These are phyloP conservation scores for Collybia nuda DNA, from an alignment of 768 basidiomycete genomes.

Conservation along the genomic window DNA sequence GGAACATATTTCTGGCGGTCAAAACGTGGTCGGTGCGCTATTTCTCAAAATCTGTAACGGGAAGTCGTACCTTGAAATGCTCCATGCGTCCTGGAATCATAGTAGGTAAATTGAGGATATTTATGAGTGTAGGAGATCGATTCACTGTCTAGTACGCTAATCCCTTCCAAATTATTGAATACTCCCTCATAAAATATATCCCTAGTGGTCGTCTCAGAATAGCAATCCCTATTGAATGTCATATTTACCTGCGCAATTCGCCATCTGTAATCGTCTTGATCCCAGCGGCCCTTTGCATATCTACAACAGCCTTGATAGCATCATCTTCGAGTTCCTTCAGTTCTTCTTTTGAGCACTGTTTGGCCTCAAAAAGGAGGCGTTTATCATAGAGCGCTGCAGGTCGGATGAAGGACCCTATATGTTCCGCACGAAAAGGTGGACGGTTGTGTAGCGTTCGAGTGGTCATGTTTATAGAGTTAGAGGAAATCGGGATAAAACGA, in stretches of 20 bases:
- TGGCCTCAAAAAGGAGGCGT: constrained; percentile 39
- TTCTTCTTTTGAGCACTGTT: constrained; percentile 37
- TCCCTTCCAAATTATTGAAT: constrained; percentile 62
- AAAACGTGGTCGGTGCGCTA: not conserved
- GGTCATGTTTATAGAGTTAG: not conserved
- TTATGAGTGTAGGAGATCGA: not conserved
- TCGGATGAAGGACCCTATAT: constrained; percentile 59
- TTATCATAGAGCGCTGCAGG: constrained; percentile 45
- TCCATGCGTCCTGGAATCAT: constrained; percentile 34
- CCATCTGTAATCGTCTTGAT: constrained; percentile 63
- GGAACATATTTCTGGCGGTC: constrained; percentile 39
- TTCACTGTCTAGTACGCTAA: constrained; percentile 24
- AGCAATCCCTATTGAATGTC: not conserved
- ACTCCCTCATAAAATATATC: constrained; percentile 61
- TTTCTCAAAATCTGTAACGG: not conserved
- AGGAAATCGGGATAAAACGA: not conserved
- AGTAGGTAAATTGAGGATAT: not conserved
- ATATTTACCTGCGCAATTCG: constrained; percentile 38
- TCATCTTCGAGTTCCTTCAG: constrained; percentile 49
- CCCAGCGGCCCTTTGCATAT: constrained; percentile 50
- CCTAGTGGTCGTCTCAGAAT: constrained; percentile 23
- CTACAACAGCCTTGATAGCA: constrained; percentile 47
- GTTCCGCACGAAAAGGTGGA: constrained; percentile 47
- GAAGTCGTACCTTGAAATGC: constrained; percentile 46
- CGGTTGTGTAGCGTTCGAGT: constrained; percentile 4